Evolutionary conservation across 1,284 basidiomycete genomes (phyloP), one percentile per base, ranked within the genome.

Genomic region (Trametes pubescens): DNA sequence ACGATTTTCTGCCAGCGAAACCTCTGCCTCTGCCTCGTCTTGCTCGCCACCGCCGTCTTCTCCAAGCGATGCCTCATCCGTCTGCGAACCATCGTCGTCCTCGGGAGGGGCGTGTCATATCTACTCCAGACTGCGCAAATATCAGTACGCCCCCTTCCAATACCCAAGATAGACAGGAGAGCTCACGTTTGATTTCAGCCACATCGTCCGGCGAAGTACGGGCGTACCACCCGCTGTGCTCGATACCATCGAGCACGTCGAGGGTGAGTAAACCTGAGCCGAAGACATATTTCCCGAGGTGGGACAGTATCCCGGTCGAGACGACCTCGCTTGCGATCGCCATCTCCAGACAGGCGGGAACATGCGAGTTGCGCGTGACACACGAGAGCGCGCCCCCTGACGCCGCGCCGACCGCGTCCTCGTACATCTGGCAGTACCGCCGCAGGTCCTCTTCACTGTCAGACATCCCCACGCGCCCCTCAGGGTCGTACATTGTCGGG

Each of bases 331-430:
- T 34, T 2, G 26, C 21, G 53, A 55, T 43, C 38, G 34, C 53
- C 38, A 44, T 43, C 18, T 46, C 21, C 53, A 55, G 10, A 3
- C 18, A n/a, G 4, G 14, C 4, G 6, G 40, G 24, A 21, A 55
- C 24, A 26, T 55, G 53, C 53, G 53, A 55, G 40, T 55, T 55
- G 18, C 40, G 53, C 24, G 40, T 44, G 40, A 44, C 40, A 16
- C 24, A 16, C 14, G 38, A 38, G 24, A 32, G 22, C 40, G 26
- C 24, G 22, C 40, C 40, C 3, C 40, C 53, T 21, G 53, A 26
- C 38, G 40, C 53, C 5, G 53, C 53, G 7, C 26, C 26, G 26
- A 55, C 14, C 2, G 53, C 53, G 40, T 43, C 40, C 40, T 16
- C 29, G 40, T 55, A 55, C 14, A 44, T 46, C 9, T 43, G 11